Conservation (phyloP, 2,329 filamentous ascomycete species). For the Fusarium anthophilum region DNA sequence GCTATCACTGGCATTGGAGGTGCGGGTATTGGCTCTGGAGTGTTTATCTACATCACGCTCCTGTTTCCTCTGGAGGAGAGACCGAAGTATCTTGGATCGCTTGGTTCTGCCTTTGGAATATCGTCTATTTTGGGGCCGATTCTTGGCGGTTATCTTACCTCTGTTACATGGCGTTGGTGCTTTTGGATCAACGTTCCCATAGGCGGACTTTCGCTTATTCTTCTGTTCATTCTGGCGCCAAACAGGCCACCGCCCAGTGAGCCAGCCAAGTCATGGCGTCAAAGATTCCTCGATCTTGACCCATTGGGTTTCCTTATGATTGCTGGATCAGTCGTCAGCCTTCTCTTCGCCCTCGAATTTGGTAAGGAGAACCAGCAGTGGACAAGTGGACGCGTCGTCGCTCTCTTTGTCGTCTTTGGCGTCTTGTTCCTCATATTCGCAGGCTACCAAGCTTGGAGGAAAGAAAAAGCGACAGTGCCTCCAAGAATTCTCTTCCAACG, state of each 20-base stretch:
- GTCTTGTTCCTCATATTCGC: neutral
- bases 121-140: conserved; percentile 15
- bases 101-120: conserved; percentile 1
- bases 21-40: conserved; percentile 17
- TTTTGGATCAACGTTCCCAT: conserved; percentile 30
- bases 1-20: conserved; percentile 21
- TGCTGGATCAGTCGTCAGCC: conserved; percentile 5
- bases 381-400: neutral
- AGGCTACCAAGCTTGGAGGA: conserved; percentile 5
- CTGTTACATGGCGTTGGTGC: conserved; percentile 24
- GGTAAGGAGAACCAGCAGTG: conserved; percentile 4
- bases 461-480: conserved; percentile 6
- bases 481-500: conserved; percentile 3
- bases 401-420: conserved; percentile 10
- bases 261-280: neutral
- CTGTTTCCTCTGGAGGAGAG: conserved; percentile 12
- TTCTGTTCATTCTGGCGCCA: neutral
- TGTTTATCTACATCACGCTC: conserved; percentile 9
- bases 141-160: conserved; percentile 18
- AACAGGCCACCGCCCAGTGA: neutral
- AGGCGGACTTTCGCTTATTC: conserved; percentile 1
- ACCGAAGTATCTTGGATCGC: conserved; percentile 1
- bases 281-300: conserved; percentile 14
- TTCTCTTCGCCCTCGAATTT: conserved; percentile 17
- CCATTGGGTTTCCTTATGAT: conserved; percentile 6